A percentile compares a stretch with the other conserved stretches of the same genome.
Evolutionary conservation across 2,329 filamentous ascomycete genomes (phyloP).

Genomic region (Pezicula rhizophila): DNA sequence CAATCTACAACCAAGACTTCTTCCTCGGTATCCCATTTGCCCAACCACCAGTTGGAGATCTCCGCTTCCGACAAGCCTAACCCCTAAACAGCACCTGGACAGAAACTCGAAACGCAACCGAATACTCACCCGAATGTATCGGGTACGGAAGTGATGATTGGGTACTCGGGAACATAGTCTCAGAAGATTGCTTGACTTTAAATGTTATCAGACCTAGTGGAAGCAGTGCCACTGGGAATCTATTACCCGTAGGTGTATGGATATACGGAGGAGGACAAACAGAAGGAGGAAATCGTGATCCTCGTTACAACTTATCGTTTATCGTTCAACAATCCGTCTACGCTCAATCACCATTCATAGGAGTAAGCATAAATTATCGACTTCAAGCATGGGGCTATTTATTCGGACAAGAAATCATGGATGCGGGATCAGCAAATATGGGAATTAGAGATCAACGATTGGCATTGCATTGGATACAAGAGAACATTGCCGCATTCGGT

Average conservation of each 20-base stretch:
- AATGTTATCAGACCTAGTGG: constrained; percentile 45
- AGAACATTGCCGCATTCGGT: constrained; percentile 37
- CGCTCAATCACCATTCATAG: constrained; percentile 38
- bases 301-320: constrained; percentile 52
- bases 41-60: constrained; percentile 7
- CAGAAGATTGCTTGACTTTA: constrained; percentile 47
- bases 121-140: constrained; percentile 1
- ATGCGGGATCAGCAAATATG: constrained; percentile 37
- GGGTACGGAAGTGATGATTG: constrained; percentile 3
- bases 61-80: constrained; percentile 7
- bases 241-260: constrained; percentile 46
- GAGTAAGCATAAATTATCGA: constrained; percentile 39
- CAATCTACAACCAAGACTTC: constrained; percentile 13
- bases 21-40: constrained; percentile 17
- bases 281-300: constrained; percentile 35
- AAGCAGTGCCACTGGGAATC: constrained; percentile 24
- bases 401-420: constrained; percentile 32
- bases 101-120: constrained; percentile 5
- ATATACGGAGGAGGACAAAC: constrained; percentile 43
- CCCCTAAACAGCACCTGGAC: constrained; percentile 8
- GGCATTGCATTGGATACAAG: constrained; percentile 35
- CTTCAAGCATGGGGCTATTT: constrained; percentile 40
- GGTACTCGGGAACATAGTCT: neutral
- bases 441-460: constrained; percentile 37
- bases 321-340: constrained; percentile 40